Evolutionary conservation across 2,329 filamentous ascomycete species (phyloP).

Genomic region (Alternaria consortialis): DNA sequence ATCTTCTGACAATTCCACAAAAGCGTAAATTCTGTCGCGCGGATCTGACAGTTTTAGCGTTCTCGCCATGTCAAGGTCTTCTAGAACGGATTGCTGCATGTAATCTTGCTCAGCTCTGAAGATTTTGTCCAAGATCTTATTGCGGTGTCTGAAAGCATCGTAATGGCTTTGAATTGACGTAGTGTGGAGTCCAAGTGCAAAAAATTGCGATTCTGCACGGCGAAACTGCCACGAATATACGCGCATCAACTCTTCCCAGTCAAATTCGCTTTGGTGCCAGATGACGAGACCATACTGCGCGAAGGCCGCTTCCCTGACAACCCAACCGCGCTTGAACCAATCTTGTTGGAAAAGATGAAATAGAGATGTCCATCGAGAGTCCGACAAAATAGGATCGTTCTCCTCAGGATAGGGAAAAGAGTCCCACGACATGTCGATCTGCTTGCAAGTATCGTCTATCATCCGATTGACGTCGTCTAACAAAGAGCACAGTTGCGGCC

Average conservation of each 20-base stretch:
- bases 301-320: slow-evolving; percentile 21
- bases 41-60: not conserved
- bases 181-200: too few relatives aligned
- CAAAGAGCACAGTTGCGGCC: slow-evolving; percentile 7
- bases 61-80: not conserved
- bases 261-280: not conserved
- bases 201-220: too few relatives aligned
- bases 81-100: not conserved
- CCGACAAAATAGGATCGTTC: not conserved
- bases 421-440: not conserved
- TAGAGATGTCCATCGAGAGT: slow-evolving; percentile 13
- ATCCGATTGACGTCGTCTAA: slow-evolving; percentile 11
- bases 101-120: not conserved
- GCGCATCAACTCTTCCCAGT: not conserved
- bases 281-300: slow-evolving; percentile 1
- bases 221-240: not conserved
- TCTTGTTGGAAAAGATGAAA: not conserved
- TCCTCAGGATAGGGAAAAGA: not conserved
- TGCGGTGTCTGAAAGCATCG: not conserved
- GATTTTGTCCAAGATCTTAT: not conserved
- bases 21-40: not conserved
- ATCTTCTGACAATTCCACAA: not conserved
- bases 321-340: slow-evolving; percentile 23
- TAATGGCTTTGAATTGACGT: not conserved
- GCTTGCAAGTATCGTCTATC: slow-evolving; percentile 1